Conservation (phyloP, 495 filamentous ascomycete species). For the Xylaria venustula region DNA sequence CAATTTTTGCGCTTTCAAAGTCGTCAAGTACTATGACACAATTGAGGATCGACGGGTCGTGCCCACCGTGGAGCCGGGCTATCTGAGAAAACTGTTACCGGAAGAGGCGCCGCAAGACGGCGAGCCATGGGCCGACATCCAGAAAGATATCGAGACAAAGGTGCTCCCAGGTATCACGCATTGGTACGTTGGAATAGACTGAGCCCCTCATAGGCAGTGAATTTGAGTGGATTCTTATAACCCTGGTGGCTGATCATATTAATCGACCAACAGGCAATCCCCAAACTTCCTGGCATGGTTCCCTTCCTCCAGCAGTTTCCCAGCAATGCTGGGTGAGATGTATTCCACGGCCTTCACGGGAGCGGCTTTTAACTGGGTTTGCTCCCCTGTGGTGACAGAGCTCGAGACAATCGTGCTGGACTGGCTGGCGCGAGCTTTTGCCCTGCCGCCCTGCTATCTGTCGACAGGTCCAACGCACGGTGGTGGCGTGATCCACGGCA, state of each 20-base stretch:
- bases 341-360: slow-evolving; percentile 86
- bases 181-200: slow-evolving; percentile 53
- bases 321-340: slow-evolving; percentile 88
- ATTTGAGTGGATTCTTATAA: neutral
- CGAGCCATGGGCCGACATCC: slow-evolving; percentile 78
- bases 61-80: slow-evolving; percentile 80
- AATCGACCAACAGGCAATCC: slow-evolving; percentile 55
- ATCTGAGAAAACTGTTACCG: slow-evolving; percentile 78
- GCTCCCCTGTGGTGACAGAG: slow-evolving; percentile 92
- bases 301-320: slow-evolving; percentile 78
- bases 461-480: slow-evolving; percentile 71
- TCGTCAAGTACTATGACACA: slow-evolving; percentile 79
- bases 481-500: slow-evolving; percentile 93
- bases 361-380: slow-evolving; percentile 97
- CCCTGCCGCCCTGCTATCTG: slow-evolving; percentile 71
- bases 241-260: neutral
- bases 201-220: neutral
- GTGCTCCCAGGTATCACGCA: slow-evolving; percentile 95
- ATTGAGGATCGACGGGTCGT: slow-evolving; percentile 70
- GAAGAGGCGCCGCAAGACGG: slow-evolving; percentile 66
- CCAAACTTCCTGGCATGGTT: slow-evolving; percentile 98
- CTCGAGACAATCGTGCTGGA: slow-evolving; percentile 93
- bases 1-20: slow-evolving; percentile 40
- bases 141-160: slow-evolving; percentile 79
- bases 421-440: slow-evolving; percentile 78